Base-by-base conservation (phyloP, 768 basidiomycete genomes). In the Boletus pseudo-olivaceus region DNA sequence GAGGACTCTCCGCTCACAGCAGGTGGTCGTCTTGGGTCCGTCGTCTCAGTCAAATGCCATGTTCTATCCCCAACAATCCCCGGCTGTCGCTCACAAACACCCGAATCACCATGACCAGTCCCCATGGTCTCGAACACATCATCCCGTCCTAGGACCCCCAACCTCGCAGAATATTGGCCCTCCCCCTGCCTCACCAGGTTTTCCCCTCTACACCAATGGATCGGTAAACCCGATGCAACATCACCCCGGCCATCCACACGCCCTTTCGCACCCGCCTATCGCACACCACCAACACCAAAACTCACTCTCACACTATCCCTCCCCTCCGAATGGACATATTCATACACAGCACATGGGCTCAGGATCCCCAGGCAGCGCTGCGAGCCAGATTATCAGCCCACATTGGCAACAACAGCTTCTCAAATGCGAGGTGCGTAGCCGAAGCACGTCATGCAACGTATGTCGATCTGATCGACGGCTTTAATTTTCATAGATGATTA, bases 331-430 rank as follows among this genome's bases (percentile, higher is more conserved):
- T 57, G 82, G 81, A 5, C 83, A 83, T 54, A 75, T 79, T 7
- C 81, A 83, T 53, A 76, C 78, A 55, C 81, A 80, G 62, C 87
- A 81, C 38, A 66, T 87, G 26, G 76, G 77, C 4, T 79, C 82
- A 57, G 82, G 77, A 10, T 86, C 85, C 0, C 85, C 85, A 27
- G 81, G 78, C 9, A 77, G 76, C 38, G 71, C 72, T 30, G 68
- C 70, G 12, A 78, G 80, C 49, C 85, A 85, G 72, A 80, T 87
- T 61, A 83, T 92, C 63, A 84, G 83, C 19, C 82, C 84, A 11
- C 90, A 93, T 57, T 97, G 94, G 94, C 92, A 95, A 67, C 86
- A 94, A 66, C 94, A 97, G 75, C 73, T 97, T 60, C 77, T 94
- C 67, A 92, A 93, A 71, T 94, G 85, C 69, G 93, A 96, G 78